phyloP scores from a whole-genome alignment of 352 stramenopile species.

The Globisporangium irregulare region DNA sequence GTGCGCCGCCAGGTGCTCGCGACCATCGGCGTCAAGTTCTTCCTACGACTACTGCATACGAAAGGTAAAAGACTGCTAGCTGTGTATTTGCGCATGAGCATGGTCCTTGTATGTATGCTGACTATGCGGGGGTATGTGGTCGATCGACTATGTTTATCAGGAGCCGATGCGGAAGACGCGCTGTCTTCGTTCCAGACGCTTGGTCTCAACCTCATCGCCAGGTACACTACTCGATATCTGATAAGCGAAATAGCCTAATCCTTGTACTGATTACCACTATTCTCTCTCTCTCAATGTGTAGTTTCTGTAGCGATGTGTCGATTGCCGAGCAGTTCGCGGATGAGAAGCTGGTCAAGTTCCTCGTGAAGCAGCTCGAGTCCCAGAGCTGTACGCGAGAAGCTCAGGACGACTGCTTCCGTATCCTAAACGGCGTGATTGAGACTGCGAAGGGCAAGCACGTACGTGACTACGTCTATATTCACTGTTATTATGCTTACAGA shows the following conservation, averaged over 20 bases:
- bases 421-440: conserved; percentile 38
- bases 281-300: conserved; percentile 15
- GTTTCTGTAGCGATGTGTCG: conserved; percentile 57
- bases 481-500: too few species aligned
- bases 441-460: conserved; percentile 51
- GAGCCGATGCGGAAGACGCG: conserved; percentile 36
- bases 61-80: conserved; percentile 32
- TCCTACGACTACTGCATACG: conserved; percentile 73
- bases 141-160: conserved; percentile 20
- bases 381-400: conserved; percentile 23
- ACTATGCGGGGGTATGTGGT: neutral
- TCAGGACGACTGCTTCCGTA: conserved; percentile 48
- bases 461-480: neutral
- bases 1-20: conserved; percentile 59
- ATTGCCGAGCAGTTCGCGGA: conserved; percentile 58
- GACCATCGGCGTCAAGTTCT: conserved; percentile 67
- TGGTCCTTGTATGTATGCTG: neutral
- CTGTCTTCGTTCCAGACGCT: conserved; percentile 76
- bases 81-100: neutral
- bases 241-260: neutral
- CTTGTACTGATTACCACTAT: neutral
- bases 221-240: conserved; percentile 22
- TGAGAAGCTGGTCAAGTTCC: conserved; percentile 55
- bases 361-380: conserved; percentile 47
- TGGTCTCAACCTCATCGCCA: conserved; percentile 79